These are phyloP conservation scores for Antitrichia curtipendula DNA, from an alignment of 225 moss, liverwort and hornwort species.

Conservation along the genomic window DNA sequence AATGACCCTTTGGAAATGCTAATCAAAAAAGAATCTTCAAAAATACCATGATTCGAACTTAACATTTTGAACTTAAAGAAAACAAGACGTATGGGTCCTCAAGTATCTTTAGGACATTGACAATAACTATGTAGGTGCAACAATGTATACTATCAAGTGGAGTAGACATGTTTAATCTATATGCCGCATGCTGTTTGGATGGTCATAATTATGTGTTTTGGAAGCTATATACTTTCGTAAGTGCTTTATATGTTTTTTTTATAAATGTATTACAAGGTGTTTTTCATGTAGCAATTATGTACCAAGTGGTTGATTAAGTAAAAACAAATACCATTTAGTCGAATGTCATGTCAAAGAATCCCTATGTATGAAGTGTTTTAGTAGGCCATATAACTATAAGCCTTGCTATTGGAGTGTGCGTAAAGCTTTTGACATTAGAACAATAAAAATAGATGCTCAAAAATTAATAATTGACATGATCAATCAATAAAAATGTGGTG, in stretches of 20 bases:
- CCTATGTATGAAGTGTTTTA: background rate
- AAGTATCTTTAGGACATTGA: no score
- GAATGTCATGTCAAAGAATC: background rate
- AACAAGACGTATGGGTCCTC: no score
- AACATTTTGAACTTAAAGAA: no score
- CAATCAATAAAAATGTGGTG: background rate
- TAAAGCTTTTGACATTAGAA: background rate
- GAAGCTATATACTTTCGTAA: background rate
- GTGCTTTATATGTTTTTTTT: background rate
- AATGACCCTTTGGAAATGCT: no score
- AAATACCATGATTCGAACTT: no score
- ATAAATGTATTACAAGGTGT: background rate
- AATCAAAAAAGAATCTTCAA: no score
- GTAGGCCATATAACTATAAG: background rate
- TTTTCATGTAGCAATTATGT: background rate
- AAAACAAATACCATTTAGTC: no score
- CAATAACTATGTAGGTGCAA: no score
- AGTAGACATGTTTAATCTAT: background rate
- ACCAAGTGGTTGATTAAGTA: background rate
- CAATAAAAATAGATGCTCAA: background rate
- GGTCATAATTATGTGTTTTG: no score
- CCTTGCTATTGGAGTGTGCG: no score
- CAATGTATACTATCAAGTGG: no score
- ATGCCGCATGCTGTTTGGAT: fast-evolving
- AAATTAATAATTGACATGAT: background rate